Conservation (phyloP, 2,329 filamentous ascomycete species). For the Cladosporium austrohemisphaericum region DNA sequence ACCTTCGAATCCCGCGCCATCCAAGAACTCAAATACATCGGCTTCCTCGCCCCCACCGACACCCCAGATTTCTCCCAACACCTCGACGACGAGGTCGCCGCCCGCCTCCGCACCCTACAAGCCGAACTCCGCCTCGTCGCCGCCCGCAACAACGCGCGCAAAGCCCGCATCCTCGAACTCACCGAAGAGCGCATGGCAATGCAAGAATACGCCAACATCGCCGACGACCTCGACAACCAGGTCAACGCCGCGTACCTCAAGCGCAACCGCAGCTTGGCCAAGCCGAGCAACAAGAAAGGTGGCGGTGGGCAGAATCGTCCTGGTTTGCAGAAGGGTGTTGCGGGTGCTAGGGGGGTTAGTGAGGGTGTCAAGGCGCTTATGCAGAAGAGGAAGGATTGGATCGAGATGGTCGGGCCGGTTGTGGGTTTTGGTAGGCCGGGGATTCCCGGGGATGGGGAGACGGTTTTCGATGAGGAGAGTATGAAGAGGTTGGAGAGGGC, state of each 20-base stretch:
- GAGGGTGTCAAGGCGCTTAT: conserved; percentile 88
- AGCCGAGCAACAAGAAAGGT: conserved; percentile 73
- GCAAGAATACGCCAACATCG: conserved; percentile 94
- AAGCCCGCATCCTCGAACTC: conserved; percentile 78
- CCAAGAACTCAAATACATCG: conserved; percentile 85
- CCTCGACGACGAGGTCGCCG: conserved; percentile 90
- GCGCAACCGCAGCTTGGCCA: conserved; percentile 92
- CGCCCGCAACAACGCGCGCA: conserved; percentile 85
- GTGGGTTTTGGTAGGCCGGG: conserved; percentile 78
- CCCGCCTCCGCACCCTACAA: conserved; percentile 81
- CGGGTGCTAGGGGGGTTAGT: conserved; percentile 72
- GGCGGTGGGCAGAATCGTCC: conserved; percentile 45
- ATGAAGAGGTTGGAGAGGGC: conserved; percentile 72
- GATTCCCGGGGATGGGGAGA: conserved; percentile 69
- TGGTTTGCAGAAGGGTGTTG: conserved; percentile 66
- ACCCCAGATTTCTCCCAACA: conserved; percentile 80
- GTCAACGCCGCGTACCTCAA: conserved; percentile 95
- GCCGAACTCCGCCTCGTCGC: conserved; percentile 76
- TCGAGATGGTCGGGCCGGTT: conserved; percentile 82
- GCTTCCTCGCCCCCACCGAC: conserved; percentile 64
- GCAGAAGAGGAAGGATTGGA: conserved; percentile 87
- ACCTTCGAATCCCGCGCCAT: conserved; percentile 88
- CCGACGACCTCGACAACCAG: conserved; percentile 92
- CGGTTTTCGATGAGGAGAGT: conserved; percentile 68
- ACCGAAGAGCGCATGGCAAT: conserved; percentile 91